phyloP scores from a whole-genome alignment of 169 alveolate genomes.

The Theileria parva region DNA sequence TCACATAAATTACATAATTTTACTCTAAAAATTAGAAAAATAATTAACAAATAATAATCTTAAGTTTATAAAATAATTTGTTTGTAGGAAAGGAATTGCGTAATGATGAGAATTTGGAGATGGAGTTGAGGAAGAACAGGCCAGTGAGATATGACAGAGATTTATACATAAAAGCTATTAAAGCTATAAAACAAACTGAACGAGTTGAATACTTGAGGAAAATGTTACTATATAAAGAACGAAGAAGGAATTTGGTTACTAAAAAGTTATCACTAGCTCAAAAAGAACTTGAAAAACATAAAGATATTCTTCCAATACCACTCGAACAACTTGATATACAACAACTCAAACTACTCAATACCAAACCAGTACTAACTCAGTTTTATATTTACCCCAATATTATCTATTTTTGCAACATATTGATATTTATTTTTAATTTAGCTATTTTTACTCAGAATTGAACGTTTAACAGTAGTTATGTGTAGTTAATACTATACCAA shows the following conservation, averaged over 20 bases:
- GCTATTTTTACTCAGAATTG: not conserved
- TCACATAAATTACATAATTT: no score
- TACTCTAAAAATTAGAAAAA: no score
- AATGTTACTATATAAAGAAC: conserved; percentile 52
- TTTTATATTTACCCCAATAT: no score
- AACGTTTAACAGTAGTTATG: not conserved
- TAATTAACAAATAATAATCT: not conserved
- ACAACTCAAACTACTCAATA: not conserved
- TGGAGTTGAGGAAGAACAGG: conserved; percentile 94
- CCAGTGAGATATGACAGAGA: conserved; percentile 96
- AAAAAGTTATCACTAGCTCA: conserved; percentile 46
- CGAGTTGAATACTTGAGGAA: conserved; percentile 89
- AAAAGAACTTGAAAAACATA: conserved; percentile 63
- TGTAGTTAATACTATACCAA: not conserved
- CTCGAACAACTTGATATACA: not conserved
- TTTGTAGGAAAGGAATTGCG: conserved; percentile 92
- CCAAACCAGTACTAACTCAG: not conserved
- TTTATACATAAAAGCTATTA: conserved; percentile 91
- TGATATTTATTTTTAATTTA: no score
- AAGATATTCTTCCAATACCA: conserved; percentile 20
- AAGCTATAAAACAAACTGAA: conserved; percentile 94
- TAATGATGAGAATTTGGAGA: conserved; percentile 92
- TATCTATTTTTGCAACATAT: no score
- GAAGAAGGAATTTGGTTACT: conserved; percentile 39
- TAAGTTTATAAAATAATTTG: not conserved